Base-by-base conservation (phyloP, 2,329 filamentous ascomycete species). In the Ophiosphaerella herpotricha region DNA sequence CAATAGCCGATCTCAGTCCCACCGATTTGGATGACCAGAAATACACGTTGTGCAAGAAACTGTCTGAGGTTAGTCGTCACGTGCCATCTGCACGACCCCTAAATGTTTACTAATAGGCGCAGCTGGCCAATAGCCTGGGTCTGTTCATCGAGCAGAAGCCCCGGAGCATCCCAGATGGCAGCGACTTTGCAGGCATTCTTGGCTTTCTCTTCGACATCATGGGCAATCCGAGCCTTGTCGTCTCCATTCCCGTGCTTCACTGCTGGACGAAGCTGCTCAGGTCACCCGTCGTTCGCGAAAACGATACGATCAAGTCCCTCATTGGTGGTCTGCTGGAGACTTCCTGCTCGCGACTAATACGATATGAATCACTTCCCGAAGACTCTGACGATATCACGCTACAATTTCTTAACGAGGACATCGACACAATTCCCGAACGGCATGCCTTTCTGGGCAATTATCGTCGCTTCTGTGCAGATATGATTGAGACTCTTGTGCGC, bases 361-460 rank as follows among this genome's bases (percentile, higher is more conserved):
- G 90, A 46, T 99, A 96, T 72, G 94, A 99, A 72, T 86, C 83
- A 55, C 77, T 97, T 2, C 90, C 91, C 0, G 86, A 93, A 56
- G 89, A 96, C 55, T 88, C 87, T 0, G 84, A 90, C 39, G 87
- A 97, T 61, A 82, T 89, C 2, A 92, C 89, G 0, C 83, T 91
- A 50, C 78, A 90, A 9, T 94, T 96, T 59, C 80, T 99, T 1
- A 81, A 91, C 64, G 92, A 97, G 66, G 94, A 99, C 68, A 95
- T 96, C 48, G 94, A 99, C 66, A 97, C 93, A 0, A 80, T 93
- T 16, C 94, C 94, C 0, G 94, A 99, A 70, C 84, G 91, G 21
- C 94, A 99, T 74, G 91, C 91, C 1, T 99, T 99, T 70, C 81
- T 97, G 9, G 91, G 93, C 4, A 97, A 99, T 67, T 99, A 99